A percentile compares a stretch with the other conserved stretches of the same genome.
Conservation (phyloP, 2,329 filamentous ascomycete genomes). For the Parastagonospora avenae region DNA sequence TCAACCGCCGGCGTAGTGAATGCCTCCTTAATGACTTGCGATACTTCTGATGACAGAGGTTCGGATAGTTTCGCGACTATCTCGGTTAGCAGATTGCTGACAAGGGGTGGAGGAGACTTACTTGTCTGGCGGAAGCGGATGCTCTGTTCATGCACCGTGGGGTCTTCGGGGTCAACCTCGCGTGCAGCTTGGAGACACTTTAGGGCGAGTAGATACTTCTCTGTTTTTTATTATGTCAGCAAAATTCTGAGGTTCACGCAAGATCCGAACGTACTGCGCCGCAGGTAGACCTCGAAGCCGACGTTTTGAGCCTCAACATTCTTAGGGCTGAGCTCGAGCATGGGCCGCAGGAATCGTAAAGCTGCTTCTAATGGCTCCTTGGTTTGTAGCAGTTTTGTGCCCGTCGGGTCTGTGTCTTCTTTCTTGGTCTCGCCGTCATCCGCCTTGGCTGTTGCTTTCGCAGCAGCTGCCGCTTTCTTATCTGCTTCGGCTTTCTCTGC, state of each 20-base stretch:
- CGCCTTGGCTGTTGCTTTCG: constrained; percentile 62
- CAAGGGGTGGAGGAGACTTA: constrained; percentile 50
- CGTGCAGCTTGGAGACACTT: constrained; percentile 80
- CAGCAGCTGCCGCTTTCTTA: constrained; percentile 77
- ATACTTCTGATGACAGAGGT: constrained; percentile 67
- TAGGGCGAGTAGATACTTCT: constrained; percentile 85
- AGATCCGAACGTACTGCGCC: constrained; percentile 68
- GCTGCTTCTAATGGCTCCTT: constrained; percentile 83
- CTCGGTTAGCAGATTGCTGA: constrained; percentile 10
- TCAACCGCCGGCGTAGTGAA: constrained; percentile 65
- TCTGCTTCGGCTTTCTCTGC: constrained; percentile 78
- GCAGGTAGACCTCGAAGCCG: constrained; percentile 88
- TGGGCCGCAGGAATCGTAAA: constrained; percentile 80
- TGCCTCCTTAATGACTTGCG: constrained; percentile 71
- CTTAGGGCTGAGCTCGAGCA: constrained; percentile 82
- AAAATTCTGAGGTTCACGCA: neutral
- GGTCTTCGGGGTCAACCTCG: constrained; percentile 69
- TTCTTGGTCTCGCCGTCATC: constrained; percentile 74
- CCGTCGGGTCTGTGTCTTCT: constrained; percentile 86
- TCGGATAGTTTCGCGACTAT: constrained; percentile 46
- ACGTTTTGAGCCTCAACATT: constrained; percentile 80
- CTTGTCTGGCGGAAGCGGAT: constrained; percentile 69
- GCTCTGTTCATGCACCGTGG: constrained; percentile 76
- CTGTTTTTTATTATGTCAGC: constrained; percentile 53
- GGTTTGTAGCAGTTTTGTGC: constrained; percentile 78